Conservation (phyloP, 2,329 filamentous ascomycete species). For the Aspergillus chevalieri region DNA sequence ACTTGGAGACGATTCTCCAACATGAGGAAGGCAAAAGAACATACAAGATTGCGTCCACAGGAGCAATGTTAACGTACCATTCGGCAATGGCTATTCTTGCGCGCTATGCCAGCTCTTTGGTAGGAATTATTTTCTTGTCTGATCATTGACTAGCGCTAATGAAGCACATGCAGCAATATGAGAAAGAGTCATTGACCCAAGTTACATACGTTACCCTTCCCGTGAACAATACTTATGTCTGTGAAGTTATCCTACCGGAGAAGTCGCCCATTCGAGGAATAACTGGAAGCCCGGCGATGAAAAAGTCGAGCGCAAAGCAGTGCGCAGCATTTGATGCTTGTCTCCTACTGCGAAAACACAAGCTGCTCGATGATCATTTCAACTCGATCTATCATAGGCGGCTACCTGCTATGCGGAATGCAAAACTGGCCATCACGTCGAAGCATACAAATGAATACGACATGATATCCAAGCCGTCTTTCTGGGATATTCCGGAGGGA, state of each 20-base stretch:
- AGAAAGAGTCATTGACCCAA: conserved; percentile 43
- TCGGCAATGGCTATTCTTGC: conserved; percentile 66
- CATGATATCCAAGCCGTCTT: conserved; percentile 70
- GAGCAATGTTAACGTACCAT: conserved; percentile 71
- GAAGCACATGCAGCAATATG: conserved; percentile 33
- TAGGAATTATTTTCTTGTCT: conserved; percentile 17
- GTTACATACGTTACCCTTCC: conserved; percentile 57
- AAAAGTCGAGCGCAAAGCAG: conserved; percentile 74
- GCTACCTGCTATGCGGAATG: conserved; percentile 79
- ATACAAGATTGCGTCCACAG: conserved; percentile 59
- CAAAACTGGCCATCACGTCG: conserved; percentile 70
- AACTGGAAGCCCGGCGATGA: conserved; percentile 57
- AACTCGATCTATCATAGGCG: conserved; percentile 66
- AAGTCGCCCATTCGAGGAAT: conserved; percentile 64
- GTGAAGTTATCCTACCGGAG: conserved; percentile 73
- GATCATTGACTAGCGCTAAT: conserved; percentile 4
- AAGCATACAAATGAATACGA: conserved; percentile 68
- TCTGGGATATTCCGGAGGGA: conserved; percentile 57
- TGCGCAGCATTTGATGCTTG: conserved; percentile 85
- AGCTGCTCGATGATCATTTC: conserved; percentile 66
- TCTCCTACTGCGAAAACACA: conserved; percentile 58
- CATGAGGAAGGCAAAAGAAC: conserved; percentile 47
- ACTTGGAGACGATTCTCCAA: conserved; percentile 51
- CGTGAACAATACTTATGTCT: conserved; percentile 57
- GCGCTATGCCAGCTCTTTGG: conserved; percentile 66